Conservation (phyloP, 164 flowering plant species). For the Macadamia tetraphylla region DNA sequence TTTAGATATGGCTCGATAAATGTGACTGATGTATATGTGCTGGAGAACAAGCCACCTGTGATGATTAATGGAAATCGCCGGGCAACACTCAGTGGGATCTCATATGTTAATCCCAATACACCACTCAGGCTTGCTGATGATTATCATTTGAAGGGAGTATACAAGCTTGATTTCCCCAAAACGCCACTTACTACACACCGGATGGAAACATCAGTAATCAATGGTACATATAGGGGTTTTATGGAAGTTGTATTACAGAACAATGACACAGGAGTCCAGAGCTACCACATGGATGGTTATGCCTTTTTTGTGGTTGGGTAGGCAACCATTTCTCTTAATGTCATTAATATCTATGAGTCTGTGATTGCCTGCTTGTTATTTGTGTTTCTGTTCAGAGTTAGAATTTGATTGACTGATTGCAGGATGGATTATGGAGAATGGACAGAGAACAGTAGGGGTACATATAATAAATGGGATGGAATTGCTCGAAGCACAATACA, state of each 20-base stretch:
- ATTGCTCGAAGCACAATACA: slow-evolving; percentile 67
- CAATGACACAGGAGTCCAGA: slow-evolving; percentile 78
- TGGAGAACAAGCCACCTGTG: slow-evolving; percentile 61
- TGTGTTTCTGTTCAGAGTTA: not conserved
- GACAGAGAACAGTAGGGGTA: slow-evolving; percentile 58
- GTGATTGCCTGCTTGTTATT: slow-evolving; percentile 7
- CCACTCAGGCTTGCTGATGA: slow-evolving; percentile 84
- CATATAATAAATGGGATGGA: slow-evolving; percentile 86
- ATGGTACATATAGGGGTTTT: slow-evolving; percentile 86
- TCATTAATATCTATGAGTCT: not conserved
- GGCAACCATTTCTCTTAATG: not conserved
- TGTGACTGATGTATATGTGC: slow-evolving; percentile 79
- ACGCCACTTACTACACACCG: slow-evolving; percentile 56
- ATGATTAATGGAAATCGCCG: slow-evolving; percentile 57
- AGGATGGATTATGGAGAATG: slow-evolving; percentile 88
- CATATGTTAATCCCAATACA: slow-evolving; percentile 68
- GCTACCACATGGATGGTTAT: slow-evolving; percentile 91
- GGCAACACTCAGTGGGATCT: slow-evolving; percentile 69
- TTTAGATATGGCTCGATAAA: slow-evolving; percentile 89
- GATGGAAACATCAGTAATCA: slow-evolving; percentile 68
- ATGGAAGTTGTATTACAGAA: slow-evolving; percentile 87
- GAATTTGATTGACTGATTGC: slow-evolving; percentile 10
- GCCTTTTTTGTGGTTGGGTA: slow-evolving; percentile 96
- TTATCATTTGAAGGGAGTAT: slow-evolving; percentile 56
- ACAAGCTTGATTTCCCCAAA: slow-evolving; percentile 82